Conservation (phyloP, 179 eudicot species). For the Corrigiola litoralis region DNA sequence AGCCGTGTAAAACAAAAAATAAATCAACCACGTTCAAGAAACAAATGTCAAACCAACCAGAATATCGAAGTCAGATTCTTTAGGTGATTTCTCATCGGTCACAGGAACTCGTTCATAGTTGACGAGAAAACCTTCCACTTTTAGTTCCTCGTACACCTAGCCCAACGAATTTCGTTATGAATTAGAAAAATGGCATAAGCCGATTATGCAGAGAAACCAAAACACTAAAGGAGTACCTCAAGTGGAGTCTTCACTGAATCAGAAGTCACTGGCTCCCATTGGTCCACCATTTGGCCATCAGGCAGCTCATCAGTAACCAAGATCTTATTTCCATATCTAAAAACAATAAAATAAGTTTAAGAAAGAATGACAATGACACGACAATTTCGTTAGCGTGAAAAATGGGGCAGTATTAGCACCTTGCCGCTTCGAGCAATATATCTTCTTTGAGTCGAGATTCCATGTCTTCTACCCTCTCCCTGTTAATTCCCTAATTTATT, state of each 20-base stretch:
- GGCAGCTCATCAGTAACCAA: slow-evolving; percentile 98
- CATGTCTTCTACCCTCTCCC: slow-evolving; percentile 95
- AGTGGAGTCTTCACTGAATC: slow-evolving; percentile 87
- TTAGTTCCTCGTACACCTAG: slow-evolving; percentile 85
- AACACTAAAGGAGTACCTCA: slow-evolving; percentile 40
- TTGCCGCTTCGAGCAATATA: slow-evolving; percentile 78
- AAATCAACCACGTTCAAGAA: no score
- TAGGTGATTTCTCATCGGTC: slow-evolving; percentile 94
- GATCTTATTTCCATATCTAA: slow-evolving; percentile 83
- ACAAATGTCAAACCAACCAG: slow-evolving; percentile 52
- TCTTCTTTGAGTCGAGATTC: slow-evolving; percentile 91
- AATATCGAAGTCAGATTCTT: slow-evolving; percentile 91
- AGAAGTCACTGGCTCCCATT: slow-evolving; percentile 87
- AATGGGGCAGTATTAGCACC: slow-evolving; percentile 38
- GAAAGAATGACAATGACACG: background rate
- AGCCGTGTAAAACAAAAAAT: no score
- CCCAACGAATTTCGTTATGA: slow-evolving; percentile 13
- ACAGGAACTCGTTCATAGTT: slow-evolving; percentile 91
- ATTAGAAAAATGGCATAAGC: background rate
- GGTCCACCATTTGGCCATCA: slow-evolving; percentile 99
- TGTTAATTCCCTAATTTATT: slow-evolving; percentile 83
- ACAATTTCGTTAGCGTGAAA: background rate
- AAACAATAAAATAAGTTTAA: slow-evolving; percentile 19
- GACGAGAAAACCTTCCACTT: slow-evolving; percentile 57
- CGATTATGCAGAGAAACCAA: background rate